Evolutionary conservation across 1,284 basidiomycete genomes (phyloP), one percentile per base, ranked within the genome.

Genomic region (Marasmius tenuissimus): DNA sequence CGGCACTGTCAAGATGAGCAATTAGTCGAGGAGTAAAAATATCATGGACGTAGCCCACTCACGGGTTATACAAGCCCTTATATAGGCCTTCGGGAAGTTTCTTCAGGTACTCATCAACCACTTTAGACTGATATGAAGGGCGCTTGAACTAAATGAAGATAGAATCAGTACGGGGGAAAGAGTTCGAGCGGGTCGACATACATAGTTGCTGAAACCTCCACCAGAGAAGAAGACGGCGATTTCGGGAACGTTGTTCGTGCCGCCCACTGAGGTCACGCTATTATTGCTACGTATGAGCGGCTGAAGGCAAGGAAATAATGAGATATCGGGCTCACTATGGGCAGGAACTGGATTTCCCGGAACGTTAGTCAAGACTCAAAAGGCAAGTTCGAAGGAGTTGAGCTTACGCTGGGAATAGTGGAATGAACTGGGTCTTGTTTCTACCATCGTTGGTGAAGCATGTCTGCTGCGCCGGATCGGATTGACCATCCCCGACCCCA

Each of bases 191-290:
- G 52, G 18, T 12, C 48, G 22, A 65, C 77, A 62, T 61, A 84
- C 82, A 59, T 42, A 78, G 71, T 88, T 79, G 66, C 76, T 77
- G 67, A 77, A 79, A 3, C 89, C 90, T 60, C 88, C 89, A 8
- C 89, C 89, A 48, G 85, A 86, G 70, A 85, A 85, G 66, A 66
- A 71, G 0, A 81, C 78, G 0, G 84, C 85, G 6, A 76, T 77
- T 72, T 90, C 87, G 0, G 85, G 85, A 42, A 88, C 75, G 50
- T 78, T 67, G 20, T 74, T 71, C 0, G 87, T 88, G 7, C 80
- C 87, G 42, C 88, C 88, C 5, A 90, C 88, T 0, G 85, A 68
- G 6, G 86, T 87, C 11, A 87, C 27, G 6, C 47, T 54, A 22
- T 57, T 11, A 4, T 27, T 27, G 27, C 27, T 27, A 6, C 37